Base-by-base conservation (phyloP, 257 asterid species). In the Fraxinus quadrangulata region DNA sequence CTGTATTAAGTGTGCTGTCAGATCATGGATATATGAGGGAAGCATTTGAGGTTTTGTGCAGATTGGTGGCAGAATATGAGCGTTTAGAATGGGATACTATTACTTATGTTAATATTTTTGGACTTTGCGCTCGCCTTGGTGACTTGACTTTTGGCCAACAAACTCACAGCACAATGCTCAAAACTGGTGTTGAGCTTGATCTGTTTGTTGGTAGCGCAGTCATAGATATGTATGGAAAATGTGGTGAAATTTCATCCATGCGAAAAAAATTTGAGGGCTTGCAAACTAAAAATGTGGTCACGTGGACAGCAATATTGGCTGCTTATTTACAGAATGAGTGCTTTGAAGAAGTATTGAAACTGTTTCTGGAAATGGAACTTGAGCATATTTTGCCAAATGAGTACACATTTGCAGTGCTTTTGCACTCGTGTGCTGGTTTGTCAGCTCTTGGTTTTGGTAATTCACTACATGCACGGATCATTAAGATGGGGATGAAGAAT, bases 161-260 rank as follows among this genome's bases (percentile, higher is more conserved):
- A 78, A 86, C 89, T 70, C 96, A 92, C 63, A 71, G 82, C 67
- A 85, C 83, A 72, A 47, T 87, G 75, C 31, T 90, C 81, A 93
- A 85, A 86, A 78, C 56, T 33, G 88, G 90, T 70, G 77, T 85
- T 71, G 83, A 77, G 78, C 67, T 70, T 67, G 90, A 94, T 90
- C 54, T 85, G 68, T 92, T 85, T 75, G 78, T 93, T 14, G 89
- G 89, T 26, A 89, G 94, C 36, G 86, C 96, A 28, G 76, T 87
- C 3, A 77, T 92, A 33, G 99, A 92, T 81, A 91, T 90, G 92
- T 93, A 95, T 37, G 97, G 98, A 31, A 91, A 95, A 86, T 92
- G 96, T 74, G 91, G 96, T 34, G 90, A 89, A 34, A 73, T 91
- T 69, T 79, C 37, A 5, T 73, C 70, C 11, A 86, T 90, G 80